These are phyloP conservation scores for Grosmannia clavigera DNA, from an alignment of 2,329 filamentous ascomycete genomes.

Conservation along the genomic window DNA sequence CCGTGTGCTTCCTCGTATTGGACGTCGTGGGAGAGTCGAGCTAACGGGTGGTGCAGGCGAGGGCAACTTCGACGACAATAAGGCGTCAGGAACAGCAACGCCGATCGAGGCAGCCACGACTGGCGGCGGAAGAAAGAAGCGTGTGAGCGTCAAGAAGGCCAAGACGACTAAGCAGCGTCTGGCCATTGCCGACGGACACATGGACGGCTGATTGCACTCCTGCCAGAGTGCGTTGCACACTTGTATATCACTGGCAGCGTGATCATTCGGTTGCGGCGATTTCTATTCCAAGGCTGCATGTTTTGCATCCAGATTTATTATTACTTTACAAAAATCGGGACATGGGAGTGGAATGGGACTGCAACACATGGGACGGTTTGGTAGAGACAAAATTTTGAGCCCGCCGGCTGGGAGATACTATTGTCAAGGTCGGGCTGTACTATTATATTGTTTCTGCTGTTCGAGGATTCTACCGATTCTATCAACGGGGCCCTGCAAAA, in stretches of 20 bases:
- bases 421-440: background rate
- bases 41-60: constrained; percentile 53
- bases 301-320: background rate
- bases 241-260: background rate
- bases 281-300: background rate
- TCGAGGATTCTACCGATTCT: background rate
- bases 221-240: background rate
- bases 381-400: background rate
- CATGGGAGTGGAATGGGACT: background rate
- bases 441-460: background rate
- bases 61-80: constrained; percentile 82
- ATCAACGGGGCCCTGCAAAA: background rate
- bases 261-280: background rate
- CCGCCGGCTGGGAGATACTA: background rate
- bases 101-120: constrained; percentile 41
- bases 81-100: constrained; percentile 76
- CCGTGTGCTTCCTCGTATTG: background rate
- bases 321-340: background rate
- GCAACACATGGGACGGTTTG: background rate
- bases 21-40: background rate
- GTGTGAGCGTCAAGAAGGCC: constrained; percentile 43
- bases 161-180: constrained; percentile 59
- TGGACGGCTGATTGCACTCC: constrained; percentile 17
- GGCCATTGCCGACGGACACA: constrained; percentile 52
- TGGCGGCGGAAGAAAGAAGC: constrained; percentile 43